phyloP scores from a whole-genome alignment of 2,329 filamentous ascomycete genomes.

The Whalleya microplaca region DNA sequence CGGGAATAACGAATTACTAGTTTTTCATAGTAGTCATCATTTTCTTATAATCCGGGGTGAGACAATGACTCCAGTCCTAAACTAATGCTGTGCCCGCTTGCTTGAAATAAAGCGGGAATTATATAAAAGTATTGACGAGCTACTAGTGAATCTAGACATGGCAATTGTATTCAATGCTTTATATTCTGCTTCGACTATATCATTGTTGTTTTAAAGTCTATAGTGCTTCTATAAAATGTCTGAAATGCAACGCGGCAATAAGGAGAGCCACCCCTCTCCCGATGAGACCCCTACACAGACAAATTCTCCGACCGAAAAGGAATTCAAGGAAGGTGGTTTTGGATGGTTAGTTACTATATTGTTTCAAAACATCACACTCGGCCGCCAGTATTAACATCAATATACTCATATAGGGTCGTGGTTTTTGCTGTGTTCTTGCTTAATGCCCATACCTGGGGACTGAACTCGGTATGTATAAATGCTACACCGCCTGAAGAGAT shows the following conservation, averaged over 20 bases:
- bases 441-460: conserved; percentile 75
- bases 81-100: too few relatives aligned
- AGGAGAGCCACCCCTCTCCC: conserved; percentile 10
- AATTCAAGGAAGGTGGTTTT: conserved; percentile 60
- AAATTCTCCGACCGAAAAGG: conserved; percentile 53
- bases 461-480: conserved; percentile 60
- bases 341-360: conserved; percentile 51
- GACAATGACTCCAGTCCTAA: too few relatives aligned
- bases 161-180: too few relatives aligned
- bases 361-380: not conserved
- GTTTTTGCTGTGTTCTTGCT: conserved; percentile 58
- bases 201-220: not conserved
- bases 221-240: conserved; percentile 4
- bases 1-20: too few relatives aligned
- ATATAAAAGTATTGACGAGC: not conserved
- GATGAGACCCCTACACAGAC: conserved; percentile 12
- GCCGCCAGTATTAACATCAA: conserved; percentile 8
- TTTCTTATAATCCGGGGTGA: too few relatives aligned
- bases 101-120: not conserved
- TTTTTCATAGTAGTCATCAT: too few relatives aligned
- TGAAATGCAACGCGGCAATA: conserved; percentile 12
- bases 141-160: too few relatives aligned
- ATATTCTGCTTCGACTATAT: too few relatives aligned
- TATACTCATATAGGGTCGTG: conserved; percentile 48
- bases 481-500: not conserved